phyloP scores from a whole-genome alignment of 1,284 basidiomycete species.

The Phenoliferia sp. region DNA sequence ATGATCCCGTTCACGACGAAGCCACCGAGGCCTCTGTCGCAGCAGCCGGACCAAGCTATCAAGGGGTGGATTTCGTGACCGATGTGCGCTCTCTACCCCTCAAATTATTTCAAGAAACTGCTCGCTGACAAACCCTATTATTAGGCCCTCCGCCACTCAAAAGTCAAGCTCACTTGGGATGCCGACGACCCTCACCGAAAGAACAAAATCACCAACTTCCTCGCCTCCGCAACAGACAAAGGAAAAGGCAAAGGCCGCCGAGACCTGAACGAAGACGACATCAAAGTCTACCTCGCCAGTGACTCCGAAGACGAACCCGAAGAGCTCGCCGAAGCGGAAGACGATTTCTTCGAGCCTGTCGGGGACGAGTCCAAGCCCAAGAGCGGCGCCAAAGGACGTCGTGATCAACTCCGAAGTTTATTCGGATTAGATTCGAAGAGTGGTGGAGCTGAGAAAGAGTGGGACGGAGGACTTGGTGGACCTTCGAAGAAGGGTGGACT shows the following conservation, averaged over 20 bases:
- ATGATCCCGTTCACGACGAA: constrained; percentile 51
- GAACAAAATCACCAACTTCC: constrained; percentile 39
- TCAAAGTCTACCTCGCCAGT: constrained; percentile 74
- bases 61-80: constrained; percentile 85
- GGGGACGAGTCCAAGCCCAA: constrained; percentile 10
- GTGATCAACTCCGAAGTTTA: constrained; percentile 22
- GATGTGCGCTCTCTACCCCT: constrained; percentile 56
- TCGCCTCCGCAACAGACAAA: constrained; percentile 31
- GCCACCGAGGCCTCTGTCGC: constrained; percentile 64
- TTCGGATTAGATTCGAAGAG: constrained; percentile 22
- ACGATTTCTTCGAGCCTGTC: constrained; percentile 30
- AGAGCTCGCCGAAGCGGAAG: constrained; percentile 40
- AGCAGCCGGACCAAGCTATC: constrained; percentile 58
- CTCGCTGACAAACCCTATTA: too few relatives aligned
- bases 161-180: constrained; percentile 97
- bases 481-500: not conserved
- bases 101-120: too few relatives aligned
- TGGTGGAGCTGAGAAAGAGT: constrained; percentile 16
- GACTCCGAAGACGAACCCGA: constrained; percentile 49
- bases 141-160: constrained; percentile 98
- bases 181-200: constrained; percentile 89
- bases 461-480: constrained; percentile 25
- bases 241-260: constrained; percentile 48
- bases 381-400: constrained; percentile 11
- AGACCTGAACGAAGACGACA: constrained; percentile 85